phyloP scores from a whole-genome alignment of 2,329 filamentous ascomycete species.

The Ramularia endophylla region DNA sequence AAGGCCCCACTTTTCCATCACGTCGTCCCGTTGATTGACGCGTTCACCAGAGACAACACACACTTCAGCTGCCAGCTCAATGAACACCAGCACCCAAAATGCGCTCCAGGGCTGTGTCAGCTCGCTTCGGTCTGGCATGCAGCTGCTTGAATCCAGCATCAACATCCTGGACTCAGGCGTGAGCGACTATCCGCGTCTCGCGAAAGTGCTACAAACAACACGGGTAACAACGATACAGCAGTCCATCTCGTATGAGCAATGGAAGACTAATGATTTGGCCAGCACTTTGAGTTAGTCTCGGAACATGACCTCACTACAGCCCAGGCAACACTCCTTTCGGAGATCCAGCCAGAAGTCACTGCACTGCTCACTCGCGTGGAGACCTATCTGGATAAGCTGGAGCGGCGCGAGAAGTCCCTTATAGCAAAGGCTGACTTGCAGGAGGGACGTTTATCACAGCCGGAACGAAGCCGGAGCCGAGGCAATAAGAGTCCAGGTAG shows the following conservation, averaged over 20 bases:
- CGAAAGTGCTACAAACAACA: constrained; percentile 58
- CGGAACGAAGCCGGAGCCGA: constrained; percentile 7
- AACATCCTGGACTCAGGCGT: constrained; percentile 57
- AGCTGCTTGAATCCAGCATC: constrained; percentile 58
- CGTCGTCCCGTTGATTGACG: background rate
- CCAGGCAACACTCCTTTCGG: constrained; percentile 76
- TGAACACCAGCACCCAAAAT: constrained; percentile 26
- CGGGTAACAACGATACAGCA: constrained; percentile 40
- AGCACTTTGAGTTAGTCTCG: constrained; percentile 92
- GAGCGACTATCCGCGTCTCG: constrained; percentile 57
- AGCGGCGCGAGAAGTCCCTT: constrained; percentile 74
- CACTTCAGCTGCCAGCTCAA: constrained; percentile 3
- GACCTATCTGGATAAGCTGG: constrained; percentile 74
- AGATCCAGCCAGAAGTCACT: constrained; percentile 81
- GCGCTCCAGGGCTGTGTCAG: constrained; percentile 55
- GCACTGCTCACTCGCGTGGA: constrained; percentile 76
- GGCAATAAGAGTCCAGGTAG: constrained; percentile 24
- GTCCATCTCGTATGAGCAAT: too few species aligned
- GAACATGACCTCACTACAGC: constrained; percentile 76
- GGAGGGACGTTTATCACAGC: constrained; percentile 57
- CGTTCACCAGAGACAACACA: background rate
- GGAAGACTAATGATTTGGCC: constrained; percentile 7
- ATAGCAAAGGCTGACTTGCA: constrained; percentile 79
- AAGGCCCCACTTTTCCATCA: too few species aligned
- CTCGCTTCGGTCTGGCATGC: constrained; percentile 55